These are phyloP conservation scores for Blattamonas nauphoetae DNA, from an alignment of 78 protist genomes.

Conservation along the genomic window DNA sequence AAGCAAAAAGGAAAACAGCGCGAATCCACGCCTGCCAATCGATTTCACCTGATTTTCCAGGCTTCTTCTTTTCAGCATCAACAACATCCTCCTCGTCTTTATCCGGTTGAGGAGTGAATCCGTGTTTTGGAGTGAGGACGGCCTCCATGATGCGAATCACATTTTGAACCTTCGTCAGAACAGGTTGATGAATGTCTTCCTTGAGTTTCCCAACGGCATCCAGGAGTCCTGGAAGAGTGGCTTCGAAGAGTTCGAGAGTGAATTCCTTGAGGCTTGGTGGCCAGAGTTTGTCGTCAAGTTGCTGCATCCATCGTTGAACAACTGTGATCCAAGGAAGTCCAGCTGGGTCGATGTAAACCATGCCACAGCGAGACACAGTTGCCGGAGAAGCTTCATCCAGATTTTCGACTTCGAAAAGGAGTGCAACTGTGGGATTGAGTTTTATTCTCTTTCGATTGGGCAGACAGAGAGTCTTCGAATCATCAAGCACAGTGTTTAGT, in stretches of 20 bases:
- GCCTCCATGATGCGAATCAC: too few relatives aligned
- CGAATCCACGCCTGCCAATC: background rate
- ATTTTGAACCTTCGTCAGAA: too few relatives aligned
- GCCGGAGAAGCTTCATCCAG: slow-evolving; percentile 71
- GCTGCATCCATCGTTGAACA: slow-evolving; percentile 22
- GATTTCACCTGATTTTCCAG: too few relatives aligned
- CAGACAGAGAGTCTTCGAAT: slow-evolving; percentile 74
- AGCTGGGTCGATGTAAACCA: slow-evolving; percentile 55
- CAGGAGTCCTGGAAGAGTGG: too few relatives aligned
- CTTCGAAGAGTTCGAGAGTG: background rate
- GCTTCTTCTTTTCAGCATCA: background rate
- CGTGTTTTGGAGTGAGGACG: too few relatives aligned
- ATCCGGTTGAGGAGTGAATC: background rate
- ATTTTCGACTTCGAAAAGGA: slow-evolving; percentile 69
- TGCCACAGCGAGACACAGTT: slow-evolving; percentile 68
- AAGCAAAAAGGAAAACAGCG: slow-evolving; percentile 23
- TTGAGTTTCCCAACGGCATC: too few relatives aligned
- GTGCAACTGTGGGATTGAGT: slow-evolving; percentile 36
- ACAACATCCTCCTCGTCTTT: background rate
- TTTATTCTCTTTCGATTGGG: slow-evolving; percentile 57
- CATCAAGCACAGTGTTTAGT: too few relatives aligned
- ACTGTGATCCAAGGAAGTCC: slow-evolving; percentile 43
- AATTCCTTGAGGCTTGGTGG: background rate
- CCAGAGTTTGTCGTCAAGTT: background rate
- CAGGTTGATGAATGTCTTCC: too few relatives aligned